A percentile compares a stretch with the other conserved stretches of the same genome.
phyloP scores from a whole-genome alignment of 169 alveolate species.

The Plasmodium sp. region DNA sequence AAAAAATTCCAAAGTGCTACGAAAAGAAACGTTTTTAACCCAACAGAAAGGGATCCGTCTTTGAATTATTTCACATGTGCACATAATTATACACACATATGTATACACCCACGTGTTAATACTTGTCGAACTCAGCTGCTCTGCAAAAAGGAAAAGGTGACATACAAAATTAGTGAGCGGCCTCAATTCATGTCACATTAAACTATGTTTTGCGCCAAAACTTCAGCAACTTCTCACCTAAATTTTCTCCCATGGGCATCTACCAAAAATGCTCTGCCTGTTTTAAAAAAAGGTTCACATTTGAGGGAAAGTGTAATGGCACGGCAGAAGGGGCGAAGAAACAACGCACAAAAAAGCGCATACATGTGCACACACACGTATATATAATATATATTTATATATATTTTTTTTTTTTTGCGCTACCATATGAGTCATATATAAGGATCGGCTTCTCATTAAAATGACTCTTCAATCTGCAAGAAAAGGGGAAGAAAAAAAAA shows the following conservation, averaged over 20 bases:
- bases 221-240: constrained; percentile 16
- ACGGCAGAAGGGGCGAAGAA: neutral
- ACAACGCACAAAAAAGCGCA: neutral
- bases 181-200: neutral
- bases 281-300: neutral
- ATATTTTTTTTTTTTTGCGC: neutral
- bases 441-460: constrained; percentile 69
- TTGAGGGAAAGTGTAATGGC: neutral
- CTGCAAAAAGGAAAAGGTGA: constrained; percentile 17
- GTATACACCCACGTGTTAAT: neutral
- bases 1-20: neutral
- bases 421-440: constrained; percentile 72
- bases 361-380: neutral
- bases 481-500: neutral
- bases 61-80: neutral
- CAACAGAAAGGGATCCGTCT: neutral
- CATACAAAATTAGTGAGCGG: neutral
- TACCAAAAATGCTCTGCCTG: constrained; percentile 73
- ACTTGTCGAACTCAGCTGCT: constrained; percentile 72
- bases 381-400: neutral
- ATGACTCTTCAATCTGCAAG: constrained; percentile 50
- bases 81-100: neutral
- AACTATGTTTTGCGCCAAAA: neutral
- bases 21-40: neutral
- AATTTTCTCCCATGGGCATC: constrained; percentile 67